Percentiles rank a stretch among this genome's conserved stretches.
Evolutionary conservation across 768 basidiomycete species (phyloP).

Genomic region (Tulasnella sp.): DNA sequence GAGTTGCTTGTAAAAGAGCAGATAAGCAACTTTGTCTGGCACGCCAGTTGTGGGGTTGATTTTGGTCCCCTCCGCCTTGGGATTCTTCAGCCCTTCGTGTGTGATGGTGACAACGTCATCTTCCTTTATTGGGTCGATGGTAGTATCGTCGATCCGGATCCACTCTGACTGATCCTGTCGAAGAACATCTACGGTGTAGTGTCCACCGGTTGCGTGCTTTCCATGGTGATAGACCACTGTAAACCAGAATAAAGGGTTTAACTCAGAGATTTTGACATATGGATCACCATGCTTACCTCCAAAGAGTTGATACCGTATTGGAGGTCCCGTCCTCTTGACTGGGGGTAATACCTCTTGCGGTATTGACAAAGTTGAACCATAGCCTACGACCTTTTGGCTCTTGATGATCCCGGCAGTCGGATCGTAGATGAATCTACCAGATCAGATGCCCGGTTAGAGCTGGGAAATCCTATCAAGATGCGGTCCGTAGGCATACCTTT

Average conservation of each 20-base stretch:
- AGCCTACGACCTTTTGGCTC: constrained; percentile 77
- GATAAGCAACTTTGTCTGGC: constrained; percentile 77
- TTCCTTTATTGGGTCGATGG: constrained; percentile 70
- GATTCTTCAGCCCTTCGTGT: constrained; percentile 69
- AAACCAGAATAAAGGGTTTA: background rate
- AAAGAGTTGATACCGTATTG: constrained; percentile 74
- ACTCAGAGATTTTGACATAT: background rate
- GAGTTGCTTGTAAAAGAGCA: constrained; percentile 74
- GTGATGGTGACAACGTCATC: constrained; percentile 46
- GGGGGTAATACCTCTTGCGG: constrained; percentile 70
- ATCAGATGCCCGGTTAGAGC: background rate
- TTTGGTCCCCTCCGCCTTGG: constrained; percentile 39
- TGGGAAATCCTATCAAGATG: background rate
- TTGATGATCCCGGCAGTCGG: constrained; percentile 68
- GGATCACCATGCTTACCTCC: constrained; percentile 59
- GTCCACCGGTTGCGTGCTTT: constrained; percentile 84
- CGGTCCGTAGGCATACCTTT: constrained; percentile 49
- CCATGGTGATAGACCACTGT: constrained; percentile 93
- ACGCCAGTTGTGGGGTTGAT: constrained; percentile 44
- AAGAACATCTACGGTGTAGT: constrained; percentile 91
- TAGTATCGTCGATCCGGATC: constrained; percentile 94
- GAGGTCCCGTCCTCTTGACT: constrained; percentile 49
- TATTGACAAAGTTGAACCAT: constrained; percentile 77
- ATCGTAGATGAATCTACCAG: constrained; percentile 71
- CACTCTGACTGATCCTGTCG: constrained; percentile 62